Evolutionary conservation across 441 rosid species (phyloP).

Genomic region (Geranium incanum): DNA sequence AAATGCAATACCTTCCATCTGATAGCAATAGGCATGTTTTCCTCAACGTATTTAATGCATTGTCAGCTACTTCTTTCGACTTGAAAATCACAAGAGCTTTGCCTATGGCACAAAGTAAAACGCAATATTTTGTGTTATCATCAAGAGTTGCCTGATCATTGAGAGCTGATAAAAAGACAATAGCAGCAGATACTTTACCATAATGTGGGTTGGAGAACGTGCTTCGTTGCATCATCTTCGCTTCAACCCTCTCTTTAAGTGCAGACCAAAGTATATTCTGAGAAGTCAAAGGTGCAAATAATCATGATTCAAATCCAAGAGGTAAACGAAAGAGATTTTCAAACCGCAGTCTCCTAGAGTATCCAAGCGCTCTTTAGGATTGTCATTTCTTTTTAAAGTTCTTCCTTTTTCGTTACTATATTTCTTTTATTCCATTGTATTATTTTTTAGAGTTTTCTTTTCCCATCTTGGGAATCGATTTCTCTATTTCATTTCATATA

Average conservation of each 20-base stretch:
- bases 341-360: too few relatives aligned
- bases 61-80: slow-evolving; percentile 40
- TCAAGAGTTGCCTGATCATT: neutral
- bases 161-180: neutral
- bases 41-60: slow-evolving; percentile 28
- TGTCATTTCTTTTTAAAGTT: neutral
- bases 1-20: slow-evolving; percentile 29
- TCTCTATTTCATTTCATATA: too few relatives aligned
- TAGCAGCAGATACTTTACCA: slow-evolving; percentile 30
- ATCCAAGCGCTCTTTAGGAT: neutral
- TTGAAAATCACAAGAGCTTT: slow-evolving; percentile 41
- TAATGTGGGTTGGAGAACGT: slow-evolving; percentile 26
- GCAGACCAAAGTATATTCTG: slow-evolving; percentile 45
- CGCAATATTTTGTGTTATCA: neutral
- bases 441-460: too few relatives aligned
- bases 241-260: slow-evolving; percentile 35
- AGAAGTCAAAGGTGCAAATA: neutral
- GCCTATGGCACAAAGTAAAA: slow-evolving; percentile 28
- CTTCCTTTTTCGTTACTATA: neutral
- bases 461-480: too few relatives aligned
- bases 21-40: slow-evolving; percentile 31
- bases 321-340: too few relatives aligned
- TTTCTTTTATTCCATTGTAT: too few relatives aligned
- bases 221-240: slow-evolving; percentile 33
- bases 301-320: too few relatives aligned